Conservation (phyloP, 805 yeast species). For the Vanderwaltozyma yarrowii region DNA sequence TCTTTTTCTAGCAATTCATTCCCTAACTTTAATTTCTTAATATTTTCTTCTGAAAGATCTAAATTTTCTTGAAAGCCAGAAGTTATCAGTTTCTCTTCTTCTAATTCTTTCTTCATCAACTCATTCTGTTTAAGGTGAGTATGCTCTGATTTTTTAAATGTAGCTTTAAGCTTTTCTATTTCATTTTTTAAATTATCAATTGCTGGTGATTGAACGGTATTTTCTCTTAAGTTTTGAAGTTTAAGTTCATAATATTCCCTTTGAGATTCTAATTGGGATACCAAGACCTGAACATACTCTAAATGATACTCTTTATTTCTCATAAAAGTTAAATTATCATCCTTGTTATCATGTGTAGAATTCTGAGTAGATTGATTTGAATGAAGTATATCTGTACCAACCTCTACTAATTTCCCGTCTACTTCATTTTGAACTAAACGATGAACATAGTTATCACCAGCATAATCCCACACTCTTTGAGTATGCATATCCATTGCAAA, state of each 20-base stretch:
- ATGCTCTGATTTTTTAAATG: constrained; percentile 11
- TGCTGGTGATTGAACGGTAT: constrained; percentile 22
- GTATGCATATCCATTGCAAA: constrained; percentile 81
- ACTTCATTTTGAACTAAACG: constrained; percentile 72
- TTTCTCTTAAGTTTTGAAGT: constrained; percentile 26
- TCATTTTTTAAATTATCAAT: constrained; percentile 7
- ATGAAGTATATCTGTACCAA: constrained; percentile 30
- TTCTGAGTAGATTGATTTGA: not conserved
- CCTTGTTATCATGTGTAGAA: constrained; percentile 7
- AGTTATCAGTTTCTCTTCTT: constrained; percentile 28
- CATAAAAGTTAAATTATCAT: constrained; percentile 16
- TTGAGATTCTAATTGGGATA: constrained; percentile 78
- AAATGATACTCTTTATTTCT: constrained; percentile 51
- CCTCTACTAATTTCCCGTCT: constrained; percentile 84
- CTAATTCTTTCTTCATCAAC: constrained; percentile 13
- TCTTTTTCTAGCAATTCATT: constrained; percentile 30
- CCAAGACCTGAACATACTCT: constrained; percentile 70
- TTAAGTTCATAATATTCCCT: constrained; percentile 67
- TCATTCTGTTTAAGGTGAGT: constrained; percentile 8
- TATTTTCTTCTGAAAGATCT: constrained; percentile 32
- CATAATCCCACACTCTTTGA: constrained; percentile 91
- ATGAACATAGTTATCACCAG: constrained; percentile 85
- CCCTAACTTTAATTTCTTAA: constrained; percentile 28
- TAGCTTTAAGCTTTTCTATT: constrained; percentile 12
- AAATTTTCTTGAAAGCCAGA: constrained; percentile 40